Conservation (phyloP, 495 filamentous ascomycete genomes). For the Lasiosphaeria hispida region DNA sequence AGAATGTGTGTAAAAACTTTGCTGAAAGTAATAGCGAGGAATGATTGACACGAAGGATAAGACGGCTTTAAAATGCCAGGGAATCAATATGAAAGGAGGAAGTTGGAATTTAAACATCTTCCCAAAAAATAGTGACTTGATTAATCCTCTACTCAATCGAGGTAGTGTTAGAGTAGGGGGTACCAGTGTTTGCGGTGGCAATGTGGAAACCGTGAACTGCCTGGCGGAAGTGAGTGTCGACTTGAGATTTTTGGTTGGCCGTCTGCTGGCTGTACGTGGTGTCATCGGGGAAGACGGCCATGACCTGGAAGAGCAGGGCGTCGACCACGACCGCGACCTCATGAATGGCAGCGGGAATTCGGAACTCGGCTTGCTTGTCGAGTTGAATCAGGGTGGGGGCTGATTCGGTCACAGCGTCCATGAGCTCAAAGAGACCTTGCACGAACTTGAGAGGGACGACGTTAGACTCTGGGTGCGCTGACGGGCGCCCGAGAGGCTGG, state of each 20-base stretch:
- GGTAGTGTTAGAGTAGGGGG: conserved; percentile 24
- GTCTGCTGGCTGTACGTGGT: conserved; percentile 20
- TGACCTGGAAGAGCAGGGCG: conserved; percentile 19
- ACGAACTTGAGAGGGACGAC: conserved; percentile 12
- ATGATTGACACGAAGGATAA: too few species aligned
- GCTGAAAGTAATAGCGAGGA: too few species aligned
- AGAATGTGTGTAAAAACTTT: too few species aligned
- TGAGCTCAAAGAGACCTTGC: conserved; percentile 24
- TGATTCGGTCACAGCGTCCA: conserved; percentile 16
- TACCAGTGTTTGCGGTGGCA: conserved; percentile 22
- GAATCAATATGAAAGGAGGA: neutral
- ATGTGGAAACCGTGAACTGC: conserved; percentile 23
- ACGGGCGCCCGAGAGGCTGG: neutral
- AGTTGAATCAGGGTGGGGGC: conserved; percentile 18
- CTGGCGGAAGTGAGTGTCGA: conserved; percentile 22
- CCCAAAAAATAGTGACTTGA: neutral
- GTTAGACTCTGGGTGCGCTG: neutral
- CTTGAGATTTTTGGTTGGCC: conserved; percentile 24
- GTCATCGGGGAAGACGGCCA: conserved; percentile 19
- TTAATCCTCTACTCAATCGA: too few species aligned
- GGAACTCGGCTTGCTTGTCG: conserved; percentile 27
- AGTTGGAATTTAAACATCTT: neutral
- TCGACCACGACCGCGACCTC: conserved; percentile 18
- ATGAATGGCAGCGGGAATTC: conserved; percentile 19
- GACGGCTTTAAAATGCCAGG: too few species aligned